Evolutionary conservation across 2,329 filamentous ascomycete genomes (phyloP), one percentile per base, ranked within the genome.

Genomic region (Penicillium rolfsii): DNA sequence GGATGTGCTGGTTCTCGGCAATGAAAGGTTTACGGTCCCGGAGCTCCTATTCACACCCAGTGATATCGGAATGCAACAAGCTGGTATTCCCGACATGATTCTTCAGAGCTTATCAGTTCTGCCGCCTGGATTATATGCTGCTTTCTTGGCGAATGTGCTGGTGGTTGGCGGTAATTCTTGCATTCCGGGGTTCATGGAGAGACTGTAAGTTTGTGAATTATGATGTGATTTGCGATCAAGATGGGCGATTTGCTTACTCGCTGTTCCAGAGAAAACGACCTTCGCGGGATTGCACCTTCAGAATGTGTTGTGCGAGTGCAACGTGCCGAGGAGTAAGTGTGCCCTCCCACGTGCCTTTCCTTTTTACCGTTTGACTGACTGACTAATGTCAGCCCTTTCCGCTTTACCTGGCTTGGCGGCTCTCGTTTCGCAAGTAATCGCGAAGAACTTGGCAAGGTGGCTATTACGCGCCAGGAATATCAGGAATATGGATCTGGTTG

Each of bases 401-500:
- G 86, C 26, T 91, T 88, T 65, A 92, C 90, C 0, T 99, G 94
- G 94, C 79, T 87, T 12, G 95, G 95, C 16, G 94, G 89, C n/a
- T 90, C 90, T 24, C 85, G 87, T 60, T 81, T 97, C 58, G 92
- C 92, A 0, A 85, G 80, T 54, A 88, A 93, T 69, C 82, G 83
- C 45, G 83, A 90, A 41, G 81, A 81, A 54, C 65, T 96, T 55
- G 84, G 87, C 62, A 83, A 84, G 52, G 77, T 93, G 12, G 84
- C 87, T 1, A 90, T 97, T n/a, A 95, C 91, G 0, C 91, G 91
- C 73, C 85, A 90, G 63, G 92, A 99, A 73, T 99, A 99, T 74
- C 87, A 95, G 55, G 95, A 99, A 76, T 79, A 93, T 71, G 95
- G 95, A 8, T 86, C 85, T 58, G 81, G 80, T 1, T 94, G 91